These are phyloP conservation scores for Metschnikowia chrysomelidarum DNA, from an alignment of 805 yeast genomes.

Conservation along the genomic window DNA sequence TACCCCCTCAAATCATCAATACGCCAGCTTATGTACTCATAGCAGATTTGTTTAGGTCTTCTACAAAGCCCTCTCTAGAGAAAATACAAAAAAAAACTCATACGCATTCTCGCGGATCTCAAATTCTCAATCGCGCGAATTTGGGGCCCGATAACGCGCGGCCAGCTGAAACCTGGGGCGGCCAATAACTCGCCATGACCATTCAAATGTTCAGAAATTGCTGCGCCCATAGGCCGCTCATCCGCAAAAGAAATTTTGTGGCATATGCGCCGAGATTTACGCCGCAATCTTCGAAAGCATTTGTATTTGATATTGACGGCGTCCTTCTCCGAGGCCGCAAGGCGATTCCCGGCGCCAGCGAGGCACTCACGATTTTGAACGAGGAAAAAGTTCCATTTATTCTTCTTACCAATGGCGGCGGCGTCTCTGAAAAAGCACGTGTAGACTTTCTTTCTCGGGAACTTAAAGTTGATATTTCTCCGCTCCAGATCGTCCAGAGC, in stretches of 20 bases:
- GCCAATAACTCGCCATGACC: no score
- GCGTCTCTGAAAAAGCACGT: slow-evolving; percentile 63
- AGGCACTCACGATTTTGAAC: slow-evolving; percentile 56
- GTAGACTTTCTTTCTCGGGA: slow-evolving; percentile 48
- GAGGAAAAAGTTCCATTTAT: slow-evolving; percentile 66
- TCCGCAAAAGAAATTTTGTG: no score
- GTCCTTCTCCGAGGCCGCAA: slow-evolving; percentile 73
- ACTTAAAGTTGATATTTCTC: slow-evolving; percentile 46
- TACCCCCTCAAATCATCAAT: no score
- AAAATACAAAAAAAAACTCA: no score
- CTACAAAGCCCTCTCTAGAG: no score
- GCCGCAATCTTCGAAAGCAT: slow-evolving; percentile 23
- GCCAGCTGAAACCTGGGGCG: no score
- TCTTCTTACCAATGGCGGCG: slow-evolving; percentile 91
- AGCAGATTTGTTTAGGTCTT: no score
- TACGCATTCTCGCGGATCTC: no score
- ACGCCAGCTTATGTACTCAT: no score
- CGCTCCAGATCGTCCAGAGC: slow-evolving; percentile 73
- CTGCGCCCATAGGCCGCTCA: no score
- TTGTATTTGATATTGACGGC: slow-evolving; percentile 71
- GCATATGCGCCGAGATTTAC: no score
- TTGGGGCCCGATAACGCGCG: slow-evolving; percentile 1
- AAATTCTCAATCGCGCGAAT: no score
- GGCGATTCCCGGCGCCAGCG: slow-evolving; percentile 63
- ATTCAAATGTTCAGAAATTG: slow-evolving; percentile 1